Conservation (phyloP, 169 alveolate genomes). For the Eimeria necatrix region DNA sequence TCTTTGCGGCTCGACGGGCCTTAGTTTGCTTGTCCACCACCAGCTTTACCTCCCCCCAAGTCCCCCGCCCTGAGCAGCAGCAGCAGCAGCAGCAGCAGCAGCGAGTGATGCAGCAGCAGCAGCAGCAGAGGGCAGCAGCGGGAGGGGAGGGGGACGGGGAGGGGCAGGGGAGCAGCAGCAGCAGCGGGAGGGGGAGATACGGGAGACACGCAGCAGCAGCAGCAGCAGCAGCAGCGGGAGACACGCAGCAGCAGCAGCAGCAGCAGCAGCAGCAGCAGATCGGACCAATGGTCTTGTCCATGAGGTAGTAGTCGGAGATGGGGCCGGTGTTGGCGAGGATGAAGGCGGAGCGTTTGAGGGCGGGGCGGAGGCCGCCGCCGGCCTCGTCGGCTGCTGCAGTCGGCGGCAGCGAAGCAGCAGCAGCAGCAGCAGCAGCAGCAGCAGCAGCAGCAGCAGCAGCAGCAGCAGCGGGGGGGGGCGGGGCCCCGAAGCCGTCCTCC, state of each 20-base stretch:
- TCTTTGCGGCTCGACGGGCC: slow-evolving; percentile 87
- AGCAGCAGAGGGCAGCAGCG: slow-evolving; percentile 30
- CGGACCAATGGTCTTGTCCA: slow-evolving; percentile 80
- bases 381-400: slow-evolving; percentile 76
- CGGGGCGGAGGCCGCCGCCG: background rate
- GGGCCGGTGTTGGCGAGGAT: slow-evolving; percentile 83
- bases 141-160: no score
- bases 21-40: slow-evolving; percentile 85
- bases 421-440: background rate
- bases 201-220: background rate
- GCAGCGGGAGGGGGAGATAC: no score
- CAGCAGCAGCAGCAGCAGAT: background rate
- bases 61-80: slow-evolving; percentile 84
- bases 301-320: slow-evolving; percentile 79
- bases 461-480: background rate
- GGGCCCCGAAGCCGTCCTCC: background rate
- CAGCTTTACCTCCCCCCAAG: slow-evolving; percentile 88
- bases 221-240: background rate
- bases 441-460: background rate
- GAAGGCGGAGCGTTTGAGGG: slow-evolving; percentile 72
- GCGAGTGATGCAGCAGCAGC: background rate
- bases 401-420: background rate
- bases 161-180: no score
- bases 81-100: background rate
- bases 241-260: background rate